phyloP scores from a whole-genome alignment of 1,284 basidiomycete species.

The Trametes polyzona region DNA sequence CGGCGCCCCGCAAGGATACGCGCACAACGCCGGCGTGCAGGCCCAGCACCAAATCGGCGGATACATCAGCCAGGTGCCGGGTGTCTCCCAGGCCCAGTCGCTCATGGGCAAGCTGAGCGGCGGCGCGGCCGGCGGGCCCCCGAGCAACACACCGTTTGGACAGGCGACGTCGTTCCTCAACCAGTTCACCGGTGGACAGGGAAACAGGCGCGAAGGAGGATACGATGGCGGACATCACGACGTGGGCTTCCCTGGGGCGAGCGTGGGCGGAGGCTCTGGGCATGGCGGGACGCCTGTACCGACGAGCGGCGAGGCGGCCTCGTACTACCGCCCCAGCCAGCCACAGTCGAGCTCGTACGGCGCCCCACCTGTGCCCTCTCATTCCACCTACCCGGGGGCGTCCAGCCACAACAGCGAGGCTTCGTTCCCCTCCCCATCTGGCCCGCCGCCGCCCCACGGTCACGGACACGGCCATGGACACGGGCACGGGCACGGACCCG shows the following conservation, averaged over 20 bases:
- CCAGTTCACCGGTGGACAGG: constrained; percentile 15
- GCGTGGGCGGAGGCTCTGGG: neutral
- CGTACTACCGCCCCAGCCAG: constrained; percentile 17
- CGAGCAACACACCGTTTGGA: constrained; percentile 12
- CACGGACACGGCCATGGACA: constrained; percentile 20
- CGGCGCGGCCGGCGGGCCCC: constrained; percentile 17
- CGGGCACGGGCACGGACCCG: constrained; percentile 8
- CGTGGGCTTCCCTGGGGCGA: neutral
- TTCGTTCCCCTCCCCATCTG: constrained; percentile 10
- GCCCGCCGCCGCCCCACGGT: neutral
- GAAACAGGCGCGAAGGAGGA: constrained; percentile 8
- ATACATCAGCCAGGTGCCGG: constrained; percentile 55
- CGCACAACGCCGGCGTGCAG: constrained; percentile 49
- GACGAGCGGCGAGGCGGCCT: constrained; percentile 17
- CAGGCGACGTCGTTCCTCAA: constrained; percentile 18
- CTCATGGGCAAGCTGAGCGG: constrained; percentile 37
- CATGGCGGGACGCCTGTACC: constrained; percentile 13
- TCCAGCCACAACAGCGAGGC: neutral
- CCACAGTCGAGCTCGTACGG: constrained; percentile 5
- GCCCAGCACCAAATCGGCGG: constrained; percentile 50
- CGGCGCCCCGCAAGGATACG: constrained; percentile 48
- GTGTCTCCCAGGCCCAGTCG: constrained; percentile 49
- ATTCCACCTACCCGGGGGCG: constrained; percentile 12
- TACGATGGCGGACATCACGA: neutral
- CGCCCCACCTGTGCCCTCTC: constrained; percentile 14